Base-by-base conservation (phyloP, 495 filamentous ascomycete genomes). In the Talaromyces thailandensis region DNA sequence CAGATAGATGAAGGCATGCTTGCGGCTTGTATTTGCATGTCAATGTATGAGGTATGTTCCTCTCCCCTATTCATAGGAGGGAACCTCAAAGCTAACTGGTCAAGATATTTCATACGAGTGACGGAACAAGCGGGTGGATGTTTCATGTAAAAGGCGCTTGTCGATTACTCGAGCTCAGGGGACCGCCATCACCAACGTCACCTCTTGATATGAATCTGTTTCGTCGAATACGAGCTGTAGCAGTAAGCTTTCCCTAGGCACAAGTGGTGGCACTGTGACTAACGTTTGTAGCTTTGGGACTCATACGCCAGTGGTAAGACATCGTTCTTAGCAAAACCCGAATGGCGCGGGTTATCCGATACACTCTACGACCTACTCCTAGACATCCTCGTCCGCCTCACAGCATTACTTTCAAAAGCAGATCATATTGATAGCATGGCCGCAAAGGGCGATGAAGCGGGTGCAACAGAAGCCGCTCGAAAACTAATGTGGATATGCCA, bases 171-270 rank as follows among this genome's bases (percentile, higher is more conserved):
- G 43, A 51, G 43, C 43, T 61, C n/a, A 25, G 59, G 25, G 58
- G 59, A 14, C 59, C 59, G 26, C 59, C 59, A 2, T 61, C 59
- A 12, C 40, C 40, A 32, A 51, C 40, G 4, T 51, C 59, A 25
- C 59, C 59, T 50, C 59, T 61, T 35, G 59, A 61, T 35, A 61
- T 61, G 59, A 61, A 61, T 51, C 59, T 61, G 14, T 61, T 26
- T 23, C 40, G 59, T 29, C 59, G 59, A 52, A 61, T 61, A 50
- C 40, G 59, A 61, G 59, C 59, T 51, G 59, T 40, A 50, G 59
- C 59, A 31, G 59, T 61, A 61, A 61, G 59, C 7, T 23, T 29
- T 55, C 21, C 6, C 24, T 26, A 21, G 24, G 4, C 21, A 23
- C 8, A 52, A 26, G n/a, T 52, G n/a, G 23, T 26, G n/a, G n/a